Evolutionary conservation across 352 stramenopile species (phyloP).

Genomic region (Phytophthora capsici): DNA sequence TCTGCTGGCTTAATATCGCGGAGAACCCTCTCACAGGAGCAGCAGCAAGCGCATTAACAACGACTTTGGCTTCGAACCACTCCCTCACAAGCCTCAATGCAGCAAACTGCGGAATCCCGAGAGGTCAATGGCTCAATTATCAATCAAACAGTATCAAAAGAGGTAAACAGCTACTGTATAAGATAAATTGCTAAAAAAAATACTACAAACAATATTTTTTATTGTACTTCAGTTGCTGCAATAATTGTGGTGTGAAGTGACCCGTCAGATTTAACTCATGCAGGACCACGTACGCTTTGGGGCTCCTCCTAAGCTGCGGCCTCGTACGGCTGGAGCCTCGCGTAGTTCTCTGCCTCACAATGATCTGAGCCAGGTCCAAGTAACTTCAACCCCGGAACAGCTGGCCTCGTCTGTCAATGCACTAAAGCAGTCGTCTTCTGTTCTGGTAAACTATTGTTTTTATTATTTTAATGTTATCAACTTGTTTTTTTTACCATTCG

Average conservation of each 20-base stretch:
- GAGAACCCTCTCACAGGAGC: constrained; percentile 41
- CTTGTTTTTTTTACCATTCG: background rate
- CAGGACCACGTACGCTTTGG: constrained; percentile 60
- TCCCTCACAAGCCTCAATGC: constrained; percentile 51
- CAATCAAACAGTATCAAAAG: background rate
- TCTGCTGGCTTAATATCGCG: constrained; percentile 54
- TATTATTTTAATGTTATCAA: background rate
- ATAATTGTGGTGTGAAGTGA: constrained; percentile 1
- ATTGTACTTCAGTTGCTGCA: background rate
- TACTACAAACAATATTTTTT: background rate
- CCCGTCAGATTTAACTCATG: constrained; percentile 21
- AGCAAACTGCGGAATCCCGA: constrained; percentile 32
- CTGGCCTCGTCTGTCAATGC: constrained; percentile 27
- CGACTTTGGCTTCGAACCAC: constrained; percentile 38
- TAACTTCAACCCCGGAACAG: constrained; percentile 16
- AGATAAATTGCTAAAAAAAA: constrained; percentile 27
- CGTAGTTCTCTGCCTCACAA: constrained; percentile 17
- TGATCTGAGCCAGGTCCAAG: background rate
- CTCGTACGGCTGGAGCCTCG: constrained; percentile 48
- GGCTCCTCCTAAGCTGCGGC: constrained; percentile 52
- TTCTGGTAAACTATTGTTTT: constrained; percentile 1
- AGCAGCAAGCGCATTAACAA: constrained; percentile 21
- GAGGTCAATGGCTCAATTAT: constrained; percentile 7
- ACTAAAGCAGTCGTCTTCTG: constrained; percentile 8
- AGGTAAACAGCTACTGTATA: constrained; percentile 18